These are phyloP conservation scores for Centaurea solstitialis DNA, from an alignment of 129 eudicot genomes.

Conservation along the genomic window DNA sequence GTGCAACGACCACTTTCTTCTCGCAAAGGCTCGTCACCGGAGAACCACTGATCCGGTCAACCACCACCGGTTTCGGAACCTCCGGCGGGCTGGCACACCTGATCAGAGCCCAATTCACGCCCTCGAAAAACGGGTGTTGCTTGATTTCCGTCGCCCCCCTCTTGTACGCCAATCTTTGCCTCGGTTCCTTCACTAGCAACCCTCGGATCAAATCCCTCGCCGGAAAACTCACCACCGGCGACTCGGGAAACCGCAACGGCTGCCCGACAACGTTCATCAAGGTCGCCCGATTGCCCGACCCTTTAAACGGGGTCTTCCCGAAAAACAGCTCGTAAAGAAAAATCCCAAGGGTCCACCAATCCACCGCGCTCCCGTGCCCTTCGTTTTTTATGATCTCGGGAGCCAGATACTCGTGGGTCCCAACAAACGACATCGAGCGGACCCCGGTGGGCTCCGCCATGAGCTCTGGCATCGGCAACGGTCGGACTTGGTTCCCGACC, in stretches of 20 bases:
- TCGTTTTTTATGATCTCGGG: slow-evolving; percentile 94
- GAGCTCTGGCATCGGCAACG: slow-evolving; percentile 91
- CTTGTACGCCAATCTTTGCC: slow-evolving; percentile 68
- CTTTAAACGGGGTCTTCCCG: slow-evolving; percentile 93
- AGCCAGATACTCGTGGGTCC: slow-evolving; percentile 93
- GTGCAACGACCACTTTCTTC: slow-evolving; percentile 41
- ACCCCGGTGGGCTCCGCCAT: slow-evolving; percentile 93
- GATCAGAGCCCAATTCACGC: slow-evolving; percentile 94
- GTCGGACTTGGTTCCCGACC: slow-evolving; percentile 68
- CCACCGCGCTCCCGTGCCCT: slow-evolving; percentile 96
- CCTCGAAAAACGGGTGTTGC: slow-evolving; percentile 93
- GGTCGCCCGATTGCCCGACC: slow-evolving; percentile 78
- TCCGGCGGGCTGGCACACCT: slow-evolving; percentile 96
- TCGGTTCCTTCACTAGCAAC: slow-evolving; percentile 87
- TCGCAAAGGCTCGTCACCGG: slow-evolving; percentile 43
- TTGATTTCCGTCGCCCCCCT: slow-evolving; percentile 92
- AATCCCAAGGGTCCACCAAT: slow-evolving; percentile 96
- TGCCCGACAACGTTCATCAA: slow-evolving; percentile 89
- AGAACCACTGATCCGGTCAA: slow-evolving; percentile 40
- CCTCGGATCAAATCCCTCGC: slow-evolving; percentile 86
- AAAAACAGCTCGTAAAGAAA: slow-evolving; percentile 75
- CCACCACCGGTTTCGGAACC: slow-evolving; percentile 70
- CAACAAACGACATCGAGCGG: slow-evolving; percentile 96
- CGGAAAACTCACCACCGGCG: slow-evolving; percentile 80
- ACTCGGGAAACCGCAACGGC: slow-evolving; percentile 77